These are phyloP conservation scores for Sparassis latifolia DNA, from an alignment of 1,284 basidiomycete genomes.

Conservation along the genomic window DNA sequence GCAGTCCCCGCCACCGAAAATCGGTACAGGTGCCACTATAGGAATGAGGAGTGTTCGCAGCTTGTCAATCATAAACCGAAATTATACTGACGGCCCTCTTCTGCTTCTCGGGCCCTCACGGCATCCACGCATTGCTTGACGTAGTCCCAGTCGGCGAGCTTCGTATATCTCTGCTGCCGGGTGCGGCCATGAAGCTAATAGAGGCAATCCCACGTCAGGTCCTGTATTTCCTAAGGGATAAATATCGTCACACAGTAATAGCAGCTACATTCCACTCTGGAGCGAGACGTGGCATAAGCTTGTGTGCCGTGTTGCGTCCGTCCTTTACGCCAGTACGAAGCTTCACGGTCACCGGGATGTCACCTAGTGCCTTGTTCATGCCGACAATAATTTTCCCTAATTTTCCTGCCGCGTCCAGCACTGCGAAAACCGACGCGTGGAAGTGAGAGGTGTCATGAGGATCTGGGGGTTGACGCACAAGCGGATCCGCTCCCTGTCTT, in stretches of 20 bases:
- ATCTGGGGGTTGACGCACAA: slow-evolving; percentile 35
- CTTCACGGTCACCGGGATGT: slow-evolving; percentile 94
- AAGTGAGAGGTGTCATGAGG: neutral
- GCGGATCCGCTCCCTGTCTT: slow-evolving; percentile 88
- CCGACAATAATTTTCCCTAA: slow-evolving; percentile 85
- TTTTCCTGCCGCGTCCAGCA: slow-evolving; percentile 80
- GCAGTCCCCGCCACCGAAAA: slow-evolving; percentile 95
- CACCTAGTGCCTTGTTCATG: slow-evolving; percentile 89
- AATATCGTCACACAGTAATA: slow-evolving; percentile 56
- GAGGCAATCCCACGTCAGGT: neutral
- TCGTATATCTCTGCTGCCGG: slow-evolving; percentile 85
- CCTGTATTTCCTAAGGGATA: neutral
- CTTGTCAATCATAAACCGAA: neutral
- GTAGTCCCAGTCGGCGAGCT: slow-evolving; percentile 87
- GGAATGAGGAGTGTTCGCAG: neutral
- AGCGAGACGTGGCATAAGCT: slow-evolving; percentile 82
- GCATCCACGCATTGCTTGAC: slow-evolving; percentile 83
- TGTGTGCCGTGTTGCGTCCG: slow-evolving; percentile 82
- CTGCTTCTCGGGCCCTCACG: slow-evolving; percentile 73
- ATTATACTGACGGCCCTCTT: slow-evolving; percentile 59
- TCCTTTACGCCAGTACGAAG: slow-evolving; percentile 90
- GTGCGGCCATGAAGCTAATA: slow-evolving; percentile 87
- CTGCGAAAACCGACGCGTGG: slow-evolving; percentile 28
- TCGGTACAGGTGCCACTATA: slow-evolving; percentile 77
- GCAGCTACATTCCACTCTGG: slow-evolving; percentile 76